Evolutionary conservation across 768 basidiomycete species (phyloP), one percentile per base, ranked within the genome.

Genomic region (Saitozyma podzolica): DNA sequence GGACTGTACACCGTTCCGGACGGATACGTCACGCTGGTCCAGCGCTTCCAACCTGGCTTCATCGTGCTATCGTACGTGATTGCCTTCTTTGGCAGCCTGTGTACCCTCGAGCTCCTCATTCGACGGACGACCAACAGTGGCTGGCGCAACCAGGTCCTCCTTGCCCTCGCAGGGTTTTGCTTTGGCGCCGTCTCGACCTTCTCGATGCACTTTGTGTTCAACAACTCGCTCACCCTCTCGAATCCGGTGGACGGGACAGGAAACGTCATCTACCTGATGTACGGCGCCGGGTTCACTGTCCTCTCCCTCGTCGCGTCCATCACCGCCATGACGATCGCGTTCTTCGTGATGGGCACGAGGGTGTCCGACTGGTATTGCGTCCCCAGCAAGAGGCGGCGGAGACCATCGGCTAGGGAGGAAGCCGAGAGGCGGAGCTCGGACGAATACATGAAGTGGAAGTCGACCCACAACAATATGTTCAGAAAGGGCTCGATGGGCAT

Each of bases 121-220:
- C 71, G 78, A 37, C 66, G 80, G 58, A 80, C 80, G 16, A 76
- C 78, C 19, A 80, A 79, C 56, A 65, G 56, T 1, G 80, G 80
- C 17, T 62, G 67, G 42, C 65, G 70, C 47, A 80, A 80, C 63
- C 64, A 74, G 16, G 40, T 69, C 5, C 69, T 80, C 5, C 69
- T 80, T 6, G 49, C 73, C 48, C 56, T 71, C 10, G 77, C 80
- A 3, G 80, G 78, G 4, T 53, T 76, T 47, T 74, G 72, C 47
- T 80, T 80, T 41, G 80, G 80, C 10, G 68, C 70, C 4, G 77
- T 80, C 45, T 78, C 77, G 17, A 77, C 77, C n/a, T 80, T 80
- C 61, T 70, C 74, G 53, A 80, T 80, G 78, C 80, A 80, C 61
- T 80, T 80, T 57, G 68, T 80, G 67, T 79, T 79, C 58, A 80